phyloP scores from a whole-genome alignment of 129 eudicot species.

The Flaveria linearis region DNA sequence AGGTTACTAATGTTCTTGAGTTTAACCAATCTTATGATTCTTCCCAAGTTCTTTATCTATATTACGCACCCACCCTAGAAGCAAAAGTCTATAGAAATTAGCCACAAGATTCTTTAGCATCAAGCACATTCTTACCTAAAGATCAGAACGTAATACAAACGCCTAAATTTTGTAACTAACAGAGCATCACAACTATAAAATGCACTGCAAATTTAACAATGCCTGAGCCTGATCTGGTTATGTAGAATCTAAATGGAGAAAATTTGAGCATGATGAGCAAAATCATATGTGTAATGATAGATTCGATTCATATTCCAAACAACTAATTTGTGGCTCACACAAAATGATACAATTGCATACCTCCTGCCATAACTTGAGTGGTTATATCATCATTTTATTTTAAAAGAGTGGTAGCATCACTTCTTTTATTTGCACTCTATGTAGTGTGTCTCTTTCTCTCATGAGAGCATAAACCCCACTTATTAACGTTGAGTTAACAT shows the following conservation, averaged over 20 bases:
- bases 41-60: no score
- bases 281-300: constrained; percentile 58
- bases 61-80: no score
- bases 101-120: no score
- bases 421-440: constrained; percentile 78
- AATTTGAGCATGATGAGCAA: constrained; percentile 33
- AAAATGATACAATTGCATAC: constrained; percentile 28
- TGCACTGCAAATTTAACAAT: no score
- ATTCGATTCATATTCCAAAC: constrained; percentile 43
- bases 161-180: no score
- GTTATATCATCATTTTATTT: constrained; percentile 97
- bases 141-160: no score
- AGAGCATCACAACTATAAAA: no score
- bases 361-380: constrained; percentile 96
- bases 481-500: constrained; percentile 14
- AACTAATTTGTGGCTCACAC: constrained; percentile 30
- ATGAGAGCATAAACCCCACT: constrained; percentile 84
- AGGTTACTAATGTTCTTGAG: no score
- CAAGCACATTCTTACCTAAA: no score
- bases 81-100: no score
- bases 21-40: no score
- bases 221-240: not conserved
- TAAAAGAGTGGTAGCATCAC: constrained; percentile 85
- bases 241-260: constrained; percentile 47
- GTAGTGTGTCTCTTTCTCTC: constrained; percentile 89